Evolutionary conservation across 768 basidiomycete species (phyloP).

Genomic region (Cubamyces lactineus): DNA sequence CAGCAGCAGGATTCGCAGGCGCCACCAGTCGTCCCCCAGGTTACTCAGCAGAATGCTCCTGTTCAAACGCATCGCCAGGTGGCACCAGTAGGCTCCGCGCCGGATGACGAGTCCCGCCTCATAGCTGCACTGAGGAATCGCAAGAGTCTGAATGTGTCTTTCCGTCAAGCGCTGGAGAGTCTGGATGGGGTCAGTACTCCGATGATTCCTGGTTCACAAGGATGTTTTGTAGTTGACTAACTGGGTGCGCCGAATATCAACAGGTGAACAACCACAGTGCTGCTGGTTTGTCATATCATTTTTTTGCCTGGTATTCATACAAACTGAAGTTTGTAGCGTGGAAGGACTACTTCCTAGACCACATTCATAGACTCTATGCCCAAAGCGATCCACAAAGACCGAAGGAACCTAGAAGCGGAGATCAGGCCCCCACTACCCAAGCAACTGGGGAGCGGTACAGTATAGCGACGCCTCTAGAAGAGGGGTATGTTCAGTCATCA

Average conservation of each 20-base stretch:
- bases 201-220: too few species aligned
- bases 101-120: conserved; percentile 1
- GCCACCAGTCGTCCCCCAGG: too few species aligned
- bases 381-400: not conserved
- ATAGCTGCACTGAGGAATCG: not conserved
- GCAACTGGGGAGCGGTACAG: too few species aligned
- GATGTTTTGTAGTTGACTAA: not conserved
- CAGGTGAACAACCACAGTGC: conserved; percentile 7
- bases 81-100: not conserved
- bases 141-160: not conserved
- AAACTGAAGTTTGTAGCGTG: not conserved
- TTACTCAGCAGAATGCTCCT: too few species aligned
- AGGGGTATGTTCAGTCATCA: too few species aligned
- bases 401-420: too few species aligned
- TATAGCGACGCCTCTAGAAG: too few species aligned
- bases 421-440: too few species aligned
- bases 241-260: not conserved
- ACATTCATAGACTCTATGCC: not conserved
- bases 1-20: not conserved
- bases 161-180: not conserved
- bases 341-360: conserved; percentile 12
- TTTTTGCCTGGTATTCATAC: too few species aligned
- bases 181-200: not conserved
- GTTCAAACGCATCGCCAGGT: not conserved
- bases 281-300: not conserved